phyloP scores from a whole-genome alignment of 805 yeast genomes.

The Metschnikowia sp. region DNA sequence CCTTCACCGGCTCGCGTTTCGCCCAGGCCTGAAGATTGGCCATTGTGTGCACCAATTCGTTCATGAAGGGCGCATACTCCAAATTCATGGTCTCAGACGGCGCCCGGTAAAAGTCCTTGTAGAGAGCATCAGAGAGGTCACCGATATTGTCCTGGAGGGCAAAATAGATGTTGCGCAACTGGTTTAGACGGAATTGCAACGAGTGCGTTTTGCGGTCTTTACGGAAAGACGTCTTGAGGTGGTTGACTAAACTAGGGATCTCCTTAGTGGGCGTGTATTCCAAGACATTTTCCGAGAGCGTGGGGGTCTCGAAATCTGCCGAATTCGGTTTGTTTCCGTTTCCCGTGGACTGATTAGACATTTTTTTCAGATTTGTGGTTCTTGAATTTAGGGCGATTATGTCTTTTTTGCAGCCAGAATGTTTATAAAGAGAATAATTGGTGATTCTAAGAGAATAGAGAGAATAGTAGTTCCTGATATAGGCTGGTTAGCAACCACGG shows the following conservation, averaged over 20 bases:
- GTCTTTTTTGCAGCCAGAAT: no score
- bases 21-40: constrained; percentile 59
- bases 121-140: constrained; percentile 53
- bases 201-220: constrained; percentile 45
- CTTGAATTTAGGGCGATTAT: no score
- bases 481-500: no score
- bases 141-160: constrained; percentile 58
- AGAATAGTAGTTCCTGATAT: no score
- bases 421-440: no score
- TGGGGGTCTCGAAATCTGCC: no score
- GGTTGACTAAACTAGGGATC: constrained; percentile 46
- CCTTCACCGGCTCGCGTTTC: constrained; percentile 44
- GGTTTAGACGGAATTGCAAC: constrained; percentile 55
- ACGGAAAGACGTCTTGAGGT: constrained; percentile 42
- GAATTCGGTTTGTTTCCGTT: no score
- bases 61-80: constrained; percentile 51
- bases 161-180: constrained; percentile 64
- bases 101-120: constrained; percentile 65
- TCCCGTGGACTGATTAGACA: no score
- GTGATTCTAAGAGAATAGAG: no score
- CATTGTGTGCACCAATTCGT: constrained; percentile 60
- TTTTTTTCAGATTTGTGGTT: no score
- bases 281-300: constrained; percentile 11
- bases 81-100: constrained; percentile 56
- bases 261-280: constrained; percentile 45